A percentile compares a stretch with the other conserved stretches of the same genome.
Evolutionary conservation across 1,284 basidiomycete species (phyloP).

Genomic region (Anthracocystis panici-leucophaei): DNA sequence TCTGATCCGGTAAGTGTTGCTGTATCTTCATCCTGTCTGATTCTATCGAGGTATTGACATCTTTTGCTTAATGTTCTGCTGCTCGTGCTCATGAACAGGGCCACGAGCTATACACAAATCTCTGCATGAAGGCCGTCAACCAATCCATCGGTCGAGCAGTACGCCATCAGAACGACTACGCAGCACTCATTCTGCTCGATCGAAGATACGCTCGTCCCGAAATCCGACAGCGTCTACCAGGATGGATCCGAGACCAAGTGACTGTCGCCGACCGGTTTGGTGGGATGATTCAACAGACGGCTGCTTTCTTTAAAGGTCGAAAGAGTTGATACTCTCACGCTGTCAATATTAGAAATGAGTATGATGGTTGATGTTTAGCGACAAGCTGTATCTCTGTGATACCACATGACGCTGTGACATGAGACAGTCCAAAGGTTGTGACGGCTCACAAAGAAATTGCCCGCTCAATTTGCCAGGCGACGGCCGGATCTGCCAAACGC

Average conservation of each 20-base stretch:
- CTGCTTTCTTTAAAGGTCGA: conserved; percentile 52
- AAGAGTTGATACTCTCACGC: not conserved
- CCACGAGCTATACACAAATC: conserved; percentile 65
- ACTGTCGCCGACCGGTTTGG: conserved; percentile 79
- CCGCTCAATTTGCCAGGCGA: conserved; percentile 12
- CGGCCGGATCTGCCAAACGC: conserved; percentile 5
- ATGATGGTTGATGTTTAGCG: not conserved
- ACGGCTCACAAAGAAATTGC: not conserved
- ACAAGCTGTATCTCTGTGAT: not conserved
- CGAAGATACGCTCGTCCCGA: conserved; percentile 57
- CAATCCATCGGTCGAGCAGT: conserved; percentile 86
- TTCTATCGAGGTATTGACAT: not conserved
- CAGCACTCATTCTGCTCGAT: conserved; percentile 65
- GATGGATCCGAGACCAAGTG: conserved; percentile 79
- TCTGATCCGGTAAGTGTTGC: conserved; percentile 32
- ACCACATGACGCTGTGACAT: not conserved
- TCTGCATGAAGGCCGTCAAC: conserved; percentile 94
- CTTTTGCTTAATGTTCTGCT: not conserved
- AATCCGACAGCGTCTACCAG: conserved; percentile 57
- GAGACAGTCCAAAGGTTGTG: not conserved
- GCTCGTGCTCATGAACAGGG: conserved; percentile 23
- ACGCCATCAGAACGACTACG: conserved; percentile 65
- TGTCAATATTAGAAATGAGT: not conserved
- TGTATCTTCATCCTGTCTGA: not conserved
- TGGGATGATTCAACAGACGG: conserved; percentile 77